These are phyloP conservation scores for Boletus tylopilopsis DNA, from an alignment of 768 basidiomycete species.

Conservation along the genomic window DNA sequence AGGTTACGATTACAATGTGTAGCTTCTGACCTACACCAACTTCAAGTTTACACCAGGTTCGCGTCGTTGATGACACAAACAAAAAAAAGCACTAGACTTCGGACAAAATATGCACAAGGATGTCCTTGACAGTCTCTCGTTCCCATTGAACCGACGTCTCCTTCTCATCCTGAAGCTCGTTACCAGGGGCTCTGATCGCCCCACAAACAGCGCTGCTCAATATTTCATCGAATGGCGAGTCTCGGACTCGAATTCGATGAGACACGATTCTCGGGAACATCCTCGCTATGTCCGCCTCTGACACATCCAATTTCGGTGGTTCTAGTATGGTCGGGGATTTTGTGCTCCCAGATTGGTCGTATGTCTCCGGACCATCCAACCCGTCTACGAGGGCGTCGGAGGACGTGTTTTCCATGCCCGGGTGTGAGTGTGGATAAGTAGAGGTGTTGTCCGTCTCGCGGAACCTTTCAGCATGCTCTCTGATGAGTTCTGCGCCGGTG, in stretches of 20 bases:
- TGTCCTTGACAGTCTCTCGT: slow-evolving; percentile 58
- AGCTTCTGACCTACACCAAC: no score
- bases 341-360: slow-evolving; percentile 1
- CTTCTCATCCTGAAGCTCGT: slow-evolving; percentile 13
- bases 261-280: slow-evolving; percentile 71
- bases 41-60: no score
- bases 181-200: slow-evolving; percentile 34
- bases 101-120: slow-evolving; percentile 55
- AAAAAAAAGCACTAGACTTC: slow-evolving; percentile 36
- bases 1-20: neutral
- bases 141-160: slow-evolving; percentile 32
- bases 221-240: slow-evolving; percentile 68
- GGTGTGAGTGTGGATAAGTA: slow-evolving; percentile 15
- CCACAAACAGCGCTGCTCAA: slow-evolving; percentile 60
- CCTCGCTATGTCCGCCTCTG: slow-evolving; percentile 71
- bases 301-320: slow-evolving; percentile 49
- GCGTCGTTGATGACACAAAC: no score
- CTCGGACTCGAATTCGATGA: slow-evolving; percentile 68
- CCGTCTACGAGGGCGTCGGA: slow-evolving; percentile 22
- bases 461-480: slow-evolving; percentile 20
- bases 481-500: slow-evolving; percentile 57
- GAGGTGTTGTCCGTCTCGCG: slow-evolving; percentile 20
- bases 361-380: slow-evolving; percentile 12
- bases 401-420: slow-evolving; percentile 17
- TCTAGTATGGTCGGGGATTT: slow-evolving; percentile 9